Evolutionary conservation across 306 rosid genomes (phyloP).

Genomic region (Corylus americana): DNA sequence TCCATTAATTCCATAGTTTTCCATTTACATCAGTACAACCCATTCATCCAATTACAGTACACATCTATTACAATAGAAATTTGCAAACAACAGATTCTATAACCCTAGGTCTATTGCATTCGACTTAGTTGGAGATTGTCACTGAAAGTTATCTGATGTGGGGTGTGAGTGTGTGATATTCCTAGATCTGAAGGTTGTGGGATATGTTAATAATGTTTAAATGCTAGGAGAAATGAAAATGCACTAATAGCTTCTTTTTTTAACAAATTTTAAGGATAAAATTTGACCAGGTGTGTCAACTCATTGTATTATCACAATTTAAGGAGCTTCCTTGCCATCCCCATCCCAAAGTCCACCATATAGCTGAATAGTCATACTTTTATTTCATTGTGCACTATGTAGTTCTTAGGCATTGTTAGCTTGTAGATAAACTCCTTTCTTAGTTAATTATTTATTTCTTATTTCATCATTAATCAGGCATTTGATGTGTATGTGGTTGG

Average conservation of each 20-base stretch:
- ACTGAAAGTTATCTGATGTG: neutral
- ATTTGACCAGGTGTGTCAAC: neutral
- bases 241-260: neutral
- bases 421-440: constrained; percentile 19
- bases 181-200: neutral
- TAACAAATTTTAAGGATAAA: neutral
- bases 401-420: constrained; percentile 21
- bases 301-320: neutral
- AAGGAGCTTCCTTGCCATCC: neutral
- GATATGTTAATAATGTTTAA: neutral
- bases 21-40: no score
- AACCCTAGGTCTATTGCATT: no score
- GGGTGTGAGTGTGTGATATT: neutral
- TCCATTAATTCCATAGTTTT: no score
- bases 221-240: neutral
- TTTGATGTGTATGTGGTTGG: constrained; percentile 86
- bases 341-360: neutral
- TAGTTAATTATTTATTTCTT: neutral
- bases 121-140: neutral
- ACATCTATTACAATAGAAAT: no score
- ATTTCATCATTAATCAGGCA: constrained; percentile 44
- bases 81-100: no score
- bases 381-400: neutral
- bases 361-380: constrained; percentile 1
- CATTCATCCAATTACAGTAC: no score